phyloP scores from a whole-genome alignment of 2,329 filamentous ascomycete species.

The Xylariaceae sp. region DNA sequence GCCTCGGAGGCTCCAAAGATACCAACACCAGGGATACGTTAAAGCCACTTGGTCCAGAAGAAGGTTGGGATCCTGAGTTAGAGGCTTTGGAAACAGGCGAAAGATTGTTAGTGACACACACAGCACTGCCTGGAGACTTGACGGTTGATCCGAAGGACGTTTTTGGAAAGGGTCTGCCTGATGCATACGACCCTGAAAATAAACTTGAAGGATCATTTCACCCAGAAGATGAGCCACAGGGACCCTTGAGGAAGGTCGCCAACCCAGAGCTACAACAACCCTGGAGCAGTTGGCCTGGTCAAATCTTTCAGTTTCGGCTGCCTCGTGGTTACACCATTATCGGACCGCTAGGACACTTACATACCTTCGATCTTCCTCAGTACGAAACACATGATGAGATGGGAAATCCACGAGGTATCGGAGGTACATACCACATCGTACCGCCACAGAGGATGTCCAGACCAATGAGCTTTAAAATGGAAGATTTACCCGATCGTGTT shows the following conservation, averaged over 20 bases:
- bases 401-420: constrained; percentile 11
- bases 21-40: neutral
- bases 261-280: neutral
- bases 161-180: neutral
- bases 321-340: constrained; percentile 4
- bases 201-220: neutral
- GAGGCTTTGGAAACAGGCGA: neutral
- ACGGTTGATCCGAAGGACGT: constrained; percentile 14
- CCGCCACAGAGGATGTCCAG: neutral
- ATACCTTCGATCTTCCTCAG: constrained; percentile 14
- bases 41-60: neutral
- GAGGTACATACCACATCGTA: constrained; percentile 16
- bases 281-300: constrained; percentile 8
- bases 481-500: neutral
- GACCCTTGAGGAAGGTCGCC: neutral
- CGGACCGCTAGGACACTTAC: constrained; percentile 8
- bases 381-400: constrained; percentile 10
- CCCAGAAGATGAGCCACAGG: neutral
- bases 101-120: neutral
- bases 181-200: neutral
- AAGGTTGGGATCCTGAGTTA: neutral
- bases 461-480: neutral
- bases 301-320: constrained; percentile 23
- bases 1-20: no score
- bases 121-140: neutral